A percentile compares a stretch with the other conserved stretches of the same genome.
These are phyloP conservation scores for Hypericum perforatum DNA, from an alignment of 345 rosid genomes.

Conservation along the genomic window DNA sequence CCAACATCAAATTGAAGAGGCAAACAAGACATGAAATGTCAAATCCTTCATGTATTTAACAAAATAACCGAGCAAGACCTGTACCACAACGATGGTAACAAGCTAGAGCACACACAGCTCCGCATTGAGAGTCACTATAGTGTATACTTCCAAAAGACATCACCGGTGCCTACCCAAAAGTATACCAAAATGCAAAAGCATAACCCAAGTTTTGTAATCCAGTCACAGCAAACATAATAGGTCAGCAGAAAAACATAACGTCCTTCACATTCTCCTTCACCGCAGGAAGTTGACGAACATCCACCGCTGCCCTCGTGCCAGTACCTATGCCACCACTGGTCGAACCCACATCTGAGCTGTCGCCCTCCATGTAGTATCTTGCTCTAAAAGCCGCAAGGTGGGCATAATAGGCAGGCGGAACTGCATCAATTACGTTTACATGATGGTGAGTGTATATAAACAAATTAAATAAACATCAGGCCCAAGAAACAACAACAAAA, in stretches of 20 bases:
- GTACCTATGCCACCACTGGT: constrained; percentile 8
- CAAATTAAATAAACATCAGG: not conserved
- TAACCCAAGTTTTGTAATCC: too few relatives aligned
- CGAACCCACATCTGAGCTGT: constrained; percentile 17
- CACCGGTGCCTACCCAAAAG: too few relatives aligned
- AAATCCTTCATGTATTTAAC: too few relatives aligned
- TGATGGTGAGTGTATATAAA: not conserved
- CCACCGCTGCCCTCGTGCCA: constrained; percentile 1
- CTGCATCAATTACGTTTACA: constrained; percentile 20
- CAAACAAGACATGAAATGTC: too few relatives aligned
- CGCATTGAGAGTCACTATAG: too few relatives aligned
- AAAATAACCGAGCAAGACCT: too few relatives aligned
- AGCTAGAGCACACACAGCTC: too few relatives aligned
- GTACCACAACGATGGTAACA: too few relatives aligned
- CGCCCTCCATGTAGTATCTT: constrained; percentile 39
- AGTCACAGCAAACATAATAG: not conserved
- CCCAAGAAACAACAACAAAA: not conserved
- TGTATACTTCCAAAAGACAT: too few relatives aligned
- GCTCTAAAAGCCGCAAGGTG: constrained; percentile 59
- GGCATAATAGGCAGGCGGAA: constrained; percentile 66
- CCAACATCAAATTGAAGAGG: too few relatives aligned
- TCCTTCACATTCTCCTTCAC: constrained; percentile 47
- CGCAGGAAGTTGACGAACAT: constrained; percentile 22
- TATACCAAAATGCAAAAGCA: too few relatives aligned
- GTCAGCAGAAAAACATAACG: constrained; percentile 52